phyloP scores from a whole-genome alignment of 768 basidiomycete genomes.

The Lentinula raphanica region DNA sequence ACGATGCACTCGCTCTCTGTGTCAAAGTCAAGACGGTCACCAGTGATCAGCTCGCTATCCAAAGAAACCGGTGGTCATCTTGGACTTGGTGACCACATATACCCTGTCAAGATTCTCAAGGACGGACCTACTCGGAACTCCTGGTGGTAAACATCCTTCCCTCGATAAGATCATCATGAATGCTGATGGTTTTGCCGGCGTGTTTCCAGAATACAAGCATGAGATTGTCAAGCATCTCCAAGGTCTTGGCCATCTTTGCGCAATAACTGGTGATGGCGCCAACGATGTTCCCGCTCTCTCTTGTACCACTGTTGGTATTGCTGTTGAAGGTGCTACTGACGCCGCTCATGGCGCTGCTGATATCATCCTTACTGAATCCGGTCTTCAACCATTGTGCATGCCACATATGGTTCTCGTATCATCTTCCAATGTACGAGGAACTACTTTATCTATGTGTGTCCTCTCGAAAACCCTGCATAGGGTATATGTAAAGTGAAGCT shows the following conservation, averaged over 20 bases:
- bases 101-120: constrained; percentile 98
- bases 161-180: constrained; percentile 99
- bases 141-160: constrained; percentile 74
- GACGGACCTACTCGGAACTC: constrained; percentile 89
- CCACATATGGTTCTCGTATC: constrained; percentile 95
- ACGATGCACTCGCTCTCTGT: constrained; percentile 92
- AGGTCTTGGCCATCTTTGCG: constrained; percentile 90
- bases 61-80: constrained; percentile 99
- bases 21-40: constrained; percentile 99
- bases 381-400: constrained; percentile 99
- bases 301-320: constrained; percentile 98
- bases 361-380: constrained; percentile 96
- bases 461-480: no score
- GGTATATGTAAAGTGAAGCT: no score
- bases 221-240: constrained; percentile 99
- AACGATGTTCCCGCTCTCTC: constrained; percentile 98
- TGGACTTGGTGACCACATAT: constrained; percentile 98
- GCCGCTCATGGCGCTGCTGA: constrained; percentile 98
- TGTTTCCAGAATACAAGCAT: constrained; percentile 99
- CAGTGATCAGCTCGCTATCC: constrained; percentile 99
- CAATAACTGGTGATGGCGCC: constrained; percentile 99
- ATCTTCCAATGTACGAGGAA: constrained; percentile 99
- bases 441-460: constrained; percentile 95
- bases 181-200: constrained; percentile 97
- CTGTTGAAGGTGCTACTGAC: constrained; percentile 98